A percentile compares a stretch with the other conserved stretches of the same genome.
Conservation (phyloP, 2,329 filamentous ascomycete species). For the Talaromyces sp. region DNA sequence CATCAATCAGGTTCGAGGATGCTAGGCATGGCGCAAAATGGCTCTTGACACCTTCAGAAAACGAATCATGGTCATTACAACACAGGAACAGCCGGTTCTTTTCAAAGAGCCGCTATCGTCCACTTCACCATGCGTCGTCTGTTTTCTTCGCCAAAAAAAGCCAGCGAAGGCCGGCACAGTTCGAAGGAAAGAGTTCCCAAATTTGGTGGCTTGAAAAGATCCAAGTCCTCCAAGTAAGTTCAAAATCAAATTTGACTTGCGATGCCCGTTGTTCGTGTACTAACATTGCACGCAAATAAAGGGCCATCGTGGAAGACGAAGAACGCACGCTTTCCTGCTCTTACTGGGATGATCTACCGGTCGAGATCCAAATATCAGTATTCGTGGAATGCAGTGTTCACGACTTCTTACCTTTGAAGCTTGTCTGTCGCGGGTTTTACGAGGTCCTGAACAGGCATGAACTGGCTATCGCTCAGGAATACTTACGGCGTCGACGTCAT, state of each 20-base stretch:
- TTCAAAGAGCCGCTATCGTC: background rate
- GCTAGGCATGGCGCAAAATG: background rate
- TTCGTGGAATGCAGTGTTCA: conserved; percentile 36
- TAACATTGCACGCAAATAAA: background rate
- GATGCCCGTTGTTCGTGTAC: background rate
- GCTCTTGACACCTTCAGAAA: background rate
- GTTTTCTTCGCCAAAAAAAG: conserved; percentile 24
- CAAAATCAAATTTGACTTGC: background rate
- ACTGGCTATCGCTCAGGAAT: conserved; percentile 37
- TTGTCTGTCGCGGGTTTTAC: conserved; percentile 37
- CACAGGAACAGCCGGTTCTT: background rate
- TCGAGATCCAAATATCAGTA: conserved; percentile 39
- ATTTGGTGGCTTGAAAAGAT: conserved; percentile 24
- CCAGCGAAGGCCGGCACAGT: conserved; percentile 31
- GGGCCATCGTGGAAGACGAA: background rate
- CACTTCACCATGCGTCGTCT: conserved; percentile 31
- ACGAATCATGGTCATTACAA: conserved; percentile 2
- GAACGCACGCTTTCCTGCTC: conserved; percentile 19
- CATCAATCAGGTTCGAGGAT: background rate
- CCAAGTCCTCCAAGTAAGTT: conserved; percentile 17
- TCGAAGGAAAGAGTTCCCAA: conserved; percentile 28
- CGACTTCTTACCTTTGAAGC: conserved; percentile 34
- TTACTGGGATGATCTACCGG: conserved; percentile 37
- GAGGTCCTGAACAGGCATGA: conserved; percentile 35
- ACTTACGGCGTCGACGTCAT: conserved; percentile 38